These are phyloP conservation scores for Iberis pinnata DNA, from an alignment of 345 rosid genomes.

Conservation along the genomic window DNA sequence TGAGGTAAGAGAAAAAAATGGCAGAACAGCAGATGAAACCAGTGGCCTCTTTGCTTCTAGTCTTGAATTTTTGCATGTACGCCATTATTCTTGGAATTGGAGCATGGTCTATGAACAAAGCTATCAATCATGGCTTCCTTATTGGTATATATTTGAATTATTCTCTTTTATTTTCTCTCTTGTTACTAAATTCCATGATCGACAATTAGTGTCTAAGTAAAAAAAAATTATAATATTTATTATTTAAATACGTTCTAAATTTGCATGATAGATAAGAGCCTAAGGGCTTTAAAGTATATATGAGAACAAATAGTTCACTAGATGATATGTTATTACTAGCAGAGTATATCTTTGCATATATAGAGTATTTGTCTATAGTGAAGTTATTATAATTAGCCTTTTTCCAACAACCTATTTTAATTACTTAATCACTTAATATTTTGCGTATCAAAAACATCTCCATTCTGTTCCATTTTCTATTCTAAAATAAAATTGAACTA, in stretches of 20 bases:
- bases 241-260: no score
- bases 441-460: no score
- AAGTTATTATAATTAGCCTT: no score
- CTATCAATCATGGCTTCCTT: constrained; percentile 71
- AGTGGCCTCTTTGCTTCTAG: constrained; percentile 51
- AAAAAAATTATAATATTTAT: neutral
- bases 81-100: constrained; percentile 64
- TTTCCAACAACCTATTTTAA: no score
- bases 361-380: no score
- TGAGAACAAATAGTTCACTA: no score
- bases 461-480: no score
- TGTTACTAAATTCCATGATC: no score
- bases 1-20: constrained; percentile 27
- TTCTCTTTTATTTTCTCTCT: neutral
- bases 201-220: neutral
- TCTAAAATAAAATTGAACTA: no score
- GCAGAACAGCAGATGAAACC: constrained; percentile 45
- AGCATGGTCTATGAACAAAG: constrained; percentile 76
- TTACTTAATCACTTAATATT: no score
- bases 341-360: no score
- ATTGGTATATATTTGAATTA: constrained; percentile 41
- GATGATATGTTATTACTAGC: no score
- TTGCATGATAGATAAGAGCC: neutral
- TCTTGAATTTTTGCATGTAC: constrained; percentile 73
- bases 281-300: neutral